Evolutionary conservation across 148 eudicot species (phyloP), one percentile per base, ranked within the genome.

Genomic region (Nyssa sinensis): DNA sequence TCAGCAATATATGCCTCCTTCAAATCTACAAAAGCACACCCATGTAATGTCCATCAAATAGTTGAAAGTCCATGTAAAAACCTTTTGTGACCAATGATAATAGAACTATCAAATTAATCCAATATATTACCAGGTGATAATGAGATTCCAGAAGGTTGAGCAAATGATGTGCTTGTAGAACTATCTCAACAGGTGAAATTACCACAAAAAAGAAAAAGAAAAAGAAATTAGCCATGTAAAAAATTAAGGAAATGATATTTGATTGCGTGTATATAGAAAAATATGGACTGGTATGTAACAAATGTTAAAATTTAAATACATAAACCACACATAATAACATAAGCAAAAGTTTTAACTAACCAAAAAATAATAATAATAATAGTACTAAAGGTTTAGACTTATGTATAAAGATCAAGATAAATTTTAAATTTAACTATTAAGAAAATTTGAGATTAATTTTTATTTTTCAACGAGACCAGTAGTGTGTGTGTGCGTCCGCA

Each of bases 81-180:
- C 59, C n/a, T 33, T 66, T 28, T 11, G n/a, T n/a, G 24, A 12
- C 41, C 58, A 68, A 64, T 47, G 28, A 35, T 62, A 19, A 25
- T 57, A n/a, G 64, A 51, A 31, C 24, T 34, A 27, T 37, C 19
- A 69, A 62, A 60, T 12, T n/a, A 64, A 44, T 66, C 67, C 31
- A 29, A 53, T 27, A 62, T 47, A 44, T 61, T 92, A 90, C 97
- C 97, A 58, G 88, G 85, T n/a, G 98, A 90, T 75, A 94, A 81
- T 59, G 97, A 89, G 74, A 94, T 87, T 81, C 98, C 98, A 74
- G 98, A 94, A 81, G 98, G 98, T 76, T 94, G 98, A 47, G 98
- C 98, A 84, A 86, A 94, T 72, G 98, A 92, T 39, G 98, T 94
- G 86, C 82, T 88, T 73, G 73, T 74, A 70, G 97, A 83, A 76